Base-by-base conservation (phyloP, 1,284 basidiomycete genomes). In the Tilletia horrida region DNA sequence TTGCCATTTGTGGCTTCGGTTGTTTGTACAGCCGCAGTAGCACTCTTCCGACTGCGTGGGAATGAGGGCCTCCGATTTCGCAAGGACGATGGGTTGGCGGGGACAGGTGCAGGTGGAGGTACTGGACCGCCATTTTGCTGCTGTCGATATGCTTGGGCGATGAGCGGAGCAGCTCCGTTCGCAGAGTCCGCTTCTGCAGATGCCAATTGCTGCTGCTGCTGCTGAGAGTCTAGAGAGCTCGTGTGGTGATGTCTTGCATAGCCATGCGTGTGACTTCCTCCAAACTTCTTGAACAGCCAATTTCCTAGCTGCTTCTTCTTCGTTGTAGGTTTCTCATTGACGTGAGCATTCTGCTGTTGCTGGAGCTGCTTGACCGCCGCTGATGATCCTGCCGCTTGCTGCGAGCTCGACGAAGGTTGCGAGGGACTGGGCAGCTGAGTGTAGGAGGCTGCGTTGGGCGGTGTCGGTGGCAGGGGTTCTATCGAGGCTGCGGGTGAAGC, bases 281-380 rank as follows among this genome's bases (percentile, higher is more conserved):
- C 55, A 29, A 59, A 40, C 16, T 59, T 59, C 55, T 59, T 59
- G 55, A 59, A 59, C 16, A 59, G 29, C 55, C 55, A 59, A 29
- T 59, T 59, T 14, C 55, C 55, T 8, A 59, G 27, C 55, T 59
- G 55, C 27, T 59, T 59, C 55, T 59, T 59, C 55, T 59, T 59
- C 27, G 27, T 59, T 6, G 55, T 25, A 25, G 55, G 27, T 21
- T 59, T 59, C 16, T 59, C 55, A 21, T 52, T 21, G 4, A 4
- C 35, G 50, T 52, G 50, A 9, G 23, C n/a, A 8, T 52, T 25
- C 16, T 59, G 55, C 0, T 21, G 55, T 18, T 35, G 29, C 27
- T 40, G 52, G 8, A 23, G 55, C 31, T 35, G 55, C 23, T 16
- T 18, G 4, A 35, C 35, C 55, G 55, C 29, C 3, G 27, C 29